Evolutionary conservation across 352 stramenopile genomes (phyloP).

Genomic region (Pythium sp.): DNA sequence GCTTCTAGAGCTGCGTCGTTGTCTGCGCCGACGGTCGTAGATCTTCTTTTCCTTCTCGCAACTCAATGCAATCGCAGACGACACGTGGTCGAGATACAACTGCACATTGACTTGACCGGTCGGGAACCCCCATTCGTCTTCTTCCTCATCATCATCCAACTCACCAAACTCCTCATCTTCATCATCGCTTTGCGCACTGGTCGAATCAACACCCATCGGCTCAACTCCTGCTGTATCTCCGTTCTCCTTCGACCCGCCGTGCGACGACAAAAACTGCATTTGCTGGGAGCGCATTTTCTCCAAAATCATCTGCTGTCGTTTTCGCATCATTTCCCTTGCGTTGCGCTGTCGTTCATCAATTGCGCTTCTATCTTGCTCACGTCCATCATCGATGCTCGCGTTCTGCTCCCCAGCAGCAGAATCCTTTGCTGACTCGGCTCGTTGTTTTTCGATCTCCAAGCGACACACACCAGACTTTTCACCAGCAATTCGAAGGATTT

Average conservation of each 20-base stretch:
- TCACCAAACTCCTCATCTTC: conserved; percentile 39
- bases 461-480: conserved; percentile 17
- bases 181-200: conserved; percentile 19
- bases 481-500: conserved; percentile 13
- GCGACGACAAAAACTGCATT: conserved; percentile 63
- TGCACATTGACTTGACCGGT: conserved; percentile 63
- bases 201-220: conserved; percentile 5
- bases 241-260: conserved; percentile 24
- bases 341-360: conserved; percentile 24
- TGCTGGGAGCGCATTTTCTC: conserved; percentile 72
- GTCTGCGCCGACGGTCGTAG: conserved; percentile 28
- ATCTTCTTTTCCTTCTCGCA: conserved; percentile 43
- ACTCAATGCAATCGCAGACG: conserved; percentile 53
- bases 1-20: conserved; percentile 30
- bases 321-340: conserved; percentile 60
- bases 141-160: conserved; percentile 51
- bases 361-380: conserved; percentile 5
- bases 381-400: not conserved
- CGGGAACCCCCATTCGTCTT: conserved; percentile 81
- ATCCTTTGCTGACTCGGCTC: not conserved
- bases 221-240: not conserved
- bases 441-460: not conserved
- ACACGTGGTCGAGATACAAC: conserved; percentile 68
- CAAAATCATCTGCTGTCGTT: conserved; percentile 65
- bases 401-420: not conserved